Percentiles rank a stretch among this genome's conserved stretches.
These are phyloP conservation scores for Sodiomyces alkalinus DNA, from an alignment of 2,329 filamentous ascomycete genomes.

Conservation along the genomic window DNA sequence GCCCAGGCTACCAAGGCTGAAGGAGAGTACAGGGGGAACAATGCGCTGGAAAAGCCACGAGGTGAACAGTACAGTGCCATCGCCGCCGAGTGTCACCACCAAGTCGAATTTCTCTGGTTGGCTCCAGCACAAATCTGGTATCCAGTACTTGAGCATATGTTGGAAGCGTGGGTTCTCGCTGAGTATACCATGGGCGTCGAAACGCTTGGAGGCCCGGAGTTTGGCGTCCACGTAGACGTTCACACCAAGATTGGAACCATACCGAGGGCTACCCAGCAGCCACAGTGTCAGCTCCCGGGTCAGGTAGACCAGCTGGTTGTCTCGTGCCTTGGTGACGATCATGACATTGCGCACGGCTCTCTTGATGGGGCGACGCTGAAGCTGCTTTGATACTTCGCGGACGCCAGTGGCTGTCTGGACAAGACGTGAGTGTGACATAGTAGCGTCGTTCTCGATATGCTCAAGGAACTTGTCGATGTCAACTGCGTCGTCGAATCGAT, in stretches of 20 bases:
- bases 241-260: constrained; percentile 78
- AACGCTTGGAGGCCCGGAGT: constrained; percentile 73
- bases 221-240: constrained; percentile 99
- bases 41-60: constrained; percentile 87
- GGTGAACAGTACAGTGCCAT: constrained; percentile 77
- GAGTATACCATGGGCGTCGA: constrained; percentile 59
- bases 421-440: constrained; percentile 81
- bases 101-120: constrained; percentile 91
- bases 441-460: constrained; percentile 80
- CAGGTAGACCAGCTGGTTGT: constrained; percentile 80
- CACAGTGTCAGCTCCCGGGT: constrained; percentile 80
- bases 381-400: constrained; percentile 86
- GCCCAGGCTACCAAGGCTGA: constrained; percentile 72
- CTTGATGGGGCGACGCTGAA: constrained; percentile 83
- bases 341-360: constrained; percentile 87
- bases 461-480: constrained; percentile 91
- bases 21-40: constrained; percentile 71
- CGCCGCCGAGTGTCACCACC: constrained; percentile 74
- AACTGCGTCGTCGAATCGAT: constrained; percentile 88
- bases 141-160: constrained; percentile 88
- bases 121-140: constrained; percentile 86
- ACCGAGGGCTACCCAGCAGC: constrained; percentile 77
- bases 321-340: constrained; percentile 96
- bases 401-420: constrained; percentile 93
- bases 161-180: constrained; percentile 62